These are phyloP conservation scores for Leishmania arabica DNA, from an alignment of 208 protist genomes.

Conservation along the genomic window DNA sequence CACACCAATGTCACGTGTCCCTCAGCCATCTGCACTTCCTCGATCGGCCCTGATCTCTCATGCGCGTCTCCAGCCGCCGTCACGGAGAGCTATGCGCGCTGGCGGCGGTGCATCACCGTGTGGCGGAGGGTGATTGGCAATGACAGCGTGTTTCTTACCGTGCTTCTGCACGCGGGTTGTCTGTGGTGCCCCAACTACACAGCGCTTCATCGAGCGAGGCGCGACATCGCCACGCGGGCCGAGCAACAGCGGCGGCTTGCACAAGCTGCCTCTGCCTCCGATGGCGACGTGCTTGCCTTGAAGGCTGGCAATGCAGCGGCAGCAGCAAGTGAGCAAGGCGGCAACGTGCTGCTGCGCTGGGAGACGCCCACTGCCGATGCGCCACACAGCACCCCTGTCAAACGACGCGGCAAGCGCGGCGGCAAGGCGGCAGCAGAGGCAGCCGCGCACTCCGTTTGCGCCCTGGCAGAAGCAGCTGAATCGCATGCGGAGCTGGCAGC, in stretches of 20 bases:
- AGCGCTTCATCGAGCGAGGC: slow-evolving; percentile 15
- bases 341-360: neutral
- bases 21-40: neutral
- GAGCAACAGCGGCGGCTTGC: neutral
- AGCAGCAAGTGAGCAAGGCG: neutral
- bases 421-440: slow-evolving; percentile 5
- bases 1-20: neutral
- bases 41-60: neutral
- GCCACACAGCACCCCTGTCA: neutral
- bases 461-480: slow-evolving; percentile 9
- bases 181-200: slow-evolving; percentile 64
- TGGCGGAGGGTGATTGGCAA: slow-evolving; percentile 70
- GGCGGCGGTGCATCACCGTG: slow-evolving; percentile 58
- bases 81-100: slow-evolving; percentile 35
- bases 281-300: neutral
- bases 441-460: neutral
- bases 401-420: slow-evolving; percentile 15
- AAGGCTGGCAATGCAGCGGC: neutral
- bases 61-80: neutral
- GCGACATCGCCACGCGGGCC: neutral
- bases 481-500: slow-evolving; percentile 1
- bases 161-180: slow-evolving; percentile 72
- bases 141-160: slow-evolving; percentile 62
- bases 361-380: neutral
- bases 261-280: neutral